Percentiles rank a stretch among this genome's conserved stretches.
Conservation (phyloP, 1,139 yeast species). For the Nadsonia starkeyi-henricii region DNA sequence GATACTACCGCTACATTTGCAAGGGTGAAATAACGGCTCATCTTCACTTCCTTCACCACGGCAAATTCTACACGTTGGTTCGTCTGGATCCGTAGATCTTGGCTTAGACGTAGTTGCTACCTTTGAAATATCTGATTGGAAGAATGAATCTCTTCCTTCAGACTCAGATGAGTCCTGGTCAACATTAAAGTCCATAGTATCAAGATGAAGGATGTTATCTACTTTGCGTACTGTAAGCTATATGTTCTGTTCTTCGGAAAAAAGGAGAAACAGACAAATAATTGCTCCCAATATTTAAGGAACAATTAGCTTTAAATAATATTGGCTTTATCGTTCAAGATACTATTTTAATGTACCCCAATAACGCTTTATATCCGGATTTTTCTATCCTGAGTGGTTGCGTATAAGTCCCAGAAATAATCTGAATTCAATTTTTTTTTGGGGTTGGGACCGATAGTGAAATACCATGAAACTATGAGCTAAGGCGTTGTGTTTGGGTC, state of each 20-base stretch:
- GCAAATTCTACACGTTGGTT: conserved; percentile 67
- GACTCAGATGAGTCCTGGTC: too few relatives aligned
- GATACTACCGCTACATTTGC: conserved; percentile 88
- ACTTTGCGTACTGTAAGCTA: too few relatives aligned
- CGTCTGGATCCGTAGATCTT: conserved; percentile 3
- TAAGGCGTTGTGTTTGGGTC: too few relatives aligned
- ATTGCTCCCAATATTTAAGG: too few relatives aligned
- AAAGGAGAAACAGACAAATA: too few relatives aligned
- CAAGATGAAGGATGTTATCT: too few relatives aligned
- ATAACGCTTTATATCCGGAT: not conserved
- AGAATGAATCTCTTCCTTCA: not conserved
- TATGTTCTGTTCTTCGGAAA: too few relatives aligned
- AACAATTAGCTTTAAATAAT: too few relatives aligned
- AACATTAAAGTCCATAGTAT: too few relatives aligned
- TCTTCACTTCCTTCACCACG: conserved; percentile 73
- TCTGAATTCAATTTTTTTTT: conserved; percentile 14
- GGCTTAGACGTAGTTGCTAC: not conserved
- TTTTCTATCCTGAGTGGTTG: conserved; percentile 3
- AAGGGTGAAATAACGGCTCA: conserved; percentile 82
- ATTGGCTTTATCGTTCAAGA: too few relatives aligned
- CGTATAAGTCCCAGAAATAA: conserved; percentile 12
- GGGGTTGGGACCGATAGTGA: not conserved
- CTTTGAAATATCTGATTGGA: not conserved
- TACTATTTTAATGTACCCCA: too few relatives aligned
- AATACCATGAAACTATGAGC: not conserved